Evolutionary conservation across 2,329 filamentous ascomycete species (phyloP).

Genomic region (Dryadomyces quercus-mongolicae): DNA sequence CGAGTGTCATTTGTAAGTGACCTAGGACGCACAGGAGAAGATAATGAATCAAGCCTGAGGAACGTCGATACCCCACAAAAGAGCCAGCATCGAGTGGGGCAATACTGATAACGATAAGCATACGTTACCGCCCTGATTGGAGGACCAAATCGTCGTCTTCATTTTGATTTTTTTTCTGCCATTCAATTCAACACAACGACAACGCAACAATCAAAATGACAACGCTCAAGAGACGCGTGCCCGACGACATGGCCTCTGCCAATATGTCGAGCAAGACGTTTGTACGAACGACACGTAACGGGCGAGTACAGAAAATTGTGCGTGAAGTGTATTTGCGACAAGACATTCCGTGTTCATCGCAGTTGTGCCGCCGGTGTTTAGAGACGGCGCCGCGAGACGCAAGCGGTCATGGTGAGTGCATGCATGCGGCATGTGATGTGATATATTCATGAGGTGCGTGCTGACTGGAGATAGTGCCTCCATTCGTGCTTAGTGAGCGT

Average conservation of each 20-base stretch:
- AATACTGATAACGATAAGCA: neutral
- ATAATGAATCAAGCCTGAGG: no score
- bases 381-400: conserved; percentile 68
- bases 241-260: conserved; percentile 41
- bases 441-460: neutral
- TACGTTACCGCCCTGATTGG: neutral
- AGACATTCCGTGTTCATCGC: conserved; percentile 95
- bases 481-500: conserved; percentile 79
- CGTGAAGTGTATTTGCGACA: conserved; percentile 90
- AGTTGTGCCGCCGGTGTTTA: conserved; percentile 68
- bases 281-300: conserved; percentile 84
- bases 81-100: no score
- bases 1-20: no score
- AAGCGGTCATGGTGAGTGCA: conserved; percentile 53
- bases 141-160: no score
- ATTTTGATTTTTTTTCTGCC: neutral
- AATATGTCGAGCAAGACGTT: conserved; percentile 94
- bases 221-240: conserved; percentile 48
- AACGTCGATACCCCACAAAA: no score
- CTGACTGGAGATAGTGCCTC: conserved; percentile 42
- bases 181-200: conserved; percentile 7
- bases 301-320: conserved; percentile 98
- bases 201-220: conserved; percentile 33
- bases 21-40: no score
- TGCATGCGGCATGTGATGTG: neutral